Evolutionary conservation across 225 moss, liverwort and hornwort genomes (phyloP).

Genomic region (Pseudisothecium myosuroides): DNA sequence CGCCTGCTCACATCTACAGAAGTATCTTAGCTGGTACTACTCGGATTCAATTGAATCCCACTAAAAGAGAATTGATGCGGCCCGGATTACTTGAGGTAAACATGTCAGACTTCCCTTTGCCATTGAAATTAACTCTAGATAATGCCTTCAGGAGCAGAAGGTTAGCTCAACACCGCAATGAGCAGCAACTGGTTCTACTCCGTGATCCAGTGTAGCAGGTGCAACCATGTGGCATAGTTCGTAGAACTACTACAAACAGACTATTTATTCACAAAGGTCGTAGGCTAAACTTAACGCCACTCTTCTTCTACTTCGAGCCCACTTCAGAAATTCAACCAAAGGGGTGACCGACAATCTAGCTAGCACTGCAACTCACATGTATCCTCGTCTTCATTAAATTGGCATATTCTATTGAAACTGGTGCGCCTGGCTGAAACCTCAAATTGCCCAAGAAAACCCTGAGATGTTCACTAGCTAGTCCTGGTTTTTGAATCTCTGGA

Average conservation of each 20-base stretch:
- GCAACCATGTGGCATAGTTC: neutral
- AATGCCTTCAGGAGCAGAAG: neutral
- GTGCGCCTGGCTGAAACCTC: neutral
- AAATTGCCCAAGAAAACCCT: no score
- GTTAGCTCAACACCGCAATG: neutral
- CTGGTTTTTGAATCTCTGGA: neutral
- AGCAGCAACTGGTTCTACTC: neutral
- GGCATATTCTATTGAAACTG: neutral
- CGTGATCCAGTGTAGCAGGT: neutral
- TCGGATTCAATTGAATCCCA: neutral
- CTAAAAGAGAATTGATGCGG: neutral
- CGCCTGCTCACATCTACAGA: neutral
- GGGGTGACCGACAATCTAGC: neutral
- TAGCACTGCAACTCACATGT: neutral
- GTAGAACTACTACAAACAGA: neutral
- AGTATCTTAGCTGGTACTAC: no score
- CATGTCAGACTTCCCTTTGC: neutral
- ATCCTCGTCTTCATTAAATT: neutral
- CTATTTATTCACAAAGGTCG: neutral
- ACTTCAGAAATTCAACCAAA: no score
- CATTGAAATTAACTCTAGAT: neutral
- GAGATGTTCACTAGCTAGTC: neutral
- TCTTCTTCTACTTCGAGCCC: neutral
- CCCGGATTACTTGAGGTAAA: neutral
- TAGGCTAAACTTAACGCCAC: no score